Percentiles rank a stretch among this genome's conserved stretches.
phyloP scores from a whole-genome alignment of 2,329 filamentous ascomycete genomes.

The Cercospora sp. region DNA sequence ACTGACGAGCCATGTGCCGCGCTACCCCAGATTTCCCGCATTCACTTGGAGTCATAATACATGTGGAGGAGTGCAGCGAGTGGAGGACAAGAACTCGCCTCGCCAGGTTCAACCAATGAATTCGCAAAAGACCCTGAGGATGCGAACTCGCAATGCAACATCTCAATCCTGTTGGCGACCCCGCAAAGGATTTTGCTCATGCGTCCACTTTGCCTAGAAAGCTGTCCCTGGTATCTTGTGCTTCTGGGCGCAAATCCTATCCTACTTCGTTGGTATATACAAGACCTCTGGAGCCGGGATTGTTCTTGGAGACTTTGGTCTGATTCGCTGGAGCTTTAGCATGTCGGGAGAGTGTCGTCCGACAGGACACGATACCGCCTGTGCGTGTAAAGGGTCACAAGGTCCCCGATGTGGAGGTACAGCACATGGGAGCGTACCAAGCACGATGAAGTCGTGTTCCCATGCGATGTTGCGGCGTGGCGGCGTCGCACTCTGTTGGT shows the following conservation, averaged over 20 bases:
- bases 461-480: not conserved
- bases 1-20: not conserved
- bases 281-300: not conserved
- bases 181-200: not conserved
- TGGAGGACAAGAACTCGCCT: not conserved
- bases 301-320: not conserved
- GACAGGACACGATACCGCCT: not conserved
- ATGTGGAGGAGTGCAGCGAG: not conserved
- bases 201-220: conserved; percentile 2
- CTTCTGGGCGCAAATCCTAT: not conserved
- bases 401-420: not conserved
- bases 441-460: not conserved
- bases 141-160: not conserved
- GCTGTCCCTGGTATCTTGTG: not conserved
- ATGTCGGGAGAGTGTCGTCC: not conserved
- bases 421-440: not conserved
- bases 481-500: not conserved
- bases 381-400: not conserved
- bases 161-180: not conserved
- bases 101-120: not conserved
- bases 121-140: not conserved
- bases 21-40: not conserved
- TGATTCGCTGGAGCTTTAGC: not conserved
- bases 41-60: not conserved
- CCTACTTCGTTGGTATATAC: not conserved